These are phyloP conservation scores for Melocanna baccifera DNA, from an alignment of 176 grass and related monocot genomes.

Conservation along the genomic window DNA sequence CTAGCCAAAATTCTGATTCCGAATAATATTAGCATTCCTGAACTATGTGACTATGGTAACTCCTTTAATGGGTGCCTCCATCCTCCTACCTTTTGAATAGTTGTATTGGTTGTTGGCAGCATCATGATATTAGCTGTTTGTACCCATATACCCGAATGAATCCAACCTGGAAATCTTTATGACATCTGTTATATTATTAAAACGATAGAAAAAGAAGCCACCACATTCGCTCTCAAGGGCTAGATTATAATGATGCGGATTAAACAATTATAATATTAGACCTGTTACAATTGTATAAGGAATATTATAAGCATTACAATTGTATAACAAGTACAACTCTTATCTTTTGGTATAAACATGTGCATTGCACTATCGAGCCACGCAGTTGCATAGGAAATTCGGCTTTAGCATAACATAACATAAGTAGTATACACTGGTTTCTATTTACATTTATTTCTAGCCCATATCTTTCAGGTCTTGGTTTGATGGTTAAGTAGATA, in stretches of 20 bases:
- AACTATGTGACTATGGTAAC: neutral
- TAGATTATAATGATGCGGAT: neutral
- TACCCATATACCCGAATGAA: neutral
- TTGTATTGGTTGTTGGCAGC: neutral
- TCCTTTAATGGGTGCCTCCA: neutral
- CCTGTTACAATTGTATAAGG: neutral
- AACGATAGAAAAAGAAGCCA: too few species aligned
- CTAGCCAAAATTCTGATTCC: neutral
- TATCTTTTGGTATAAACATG: neutral
- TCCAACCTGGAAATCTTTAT: neutral
- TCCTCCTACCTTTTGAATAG: neutral
- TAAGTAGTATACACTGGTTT: neutral
- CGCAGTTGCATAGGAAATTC: too few species aligned
- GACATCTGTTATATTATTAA: too few species aligned
- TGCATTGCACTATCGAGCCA: neutral
- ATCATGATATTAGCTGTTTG: neutral
- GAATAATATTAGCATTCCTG: neutral
- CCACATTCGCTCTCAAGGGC: too few species aligned
- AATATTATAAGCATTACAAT: neutral
- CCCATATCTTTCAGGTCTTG: neutral
- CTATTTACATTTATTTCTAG: neutral
- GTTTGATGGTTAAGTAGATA: neutral
- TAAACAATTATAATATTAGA: neutral
- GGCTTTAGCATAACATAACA: neutral
- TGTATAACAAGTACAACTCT: neutral